phyloP scores from a whole-genome alignment of 352 stramenopile species.

The Globisporangium rhizosaccharum region DNA sequence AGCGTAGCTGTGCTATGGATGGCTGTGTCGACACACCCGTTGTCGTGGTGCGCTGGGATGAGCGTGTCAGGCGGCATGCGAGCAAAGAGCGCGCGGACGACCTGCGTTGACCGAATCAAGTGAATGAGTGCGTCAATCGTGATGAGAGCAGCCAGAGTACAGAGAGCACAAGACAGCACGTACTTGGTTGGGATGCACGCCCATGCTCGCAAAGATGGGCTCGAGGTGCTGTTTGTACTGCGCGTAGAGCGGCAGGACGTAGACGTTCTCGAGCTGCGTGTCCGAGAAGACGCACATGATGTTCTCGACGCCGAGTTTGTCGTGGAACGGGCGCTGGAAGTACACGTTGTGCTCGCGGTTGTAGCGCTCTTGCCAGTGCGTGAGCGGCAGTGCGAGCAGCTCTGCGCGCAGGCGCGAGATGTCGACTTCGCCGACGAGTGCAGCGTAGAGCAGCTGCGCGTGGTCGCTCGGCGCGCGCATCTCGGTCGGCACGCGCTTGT shows the following conservation, averaged over 20 bases:
- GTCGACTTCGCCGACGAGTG: slow-evolving; percentile 36
- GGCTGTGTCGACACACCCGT: slow-evolving; percentile 37
- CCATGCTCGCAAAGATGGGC: slow-evolving; percentile 77
- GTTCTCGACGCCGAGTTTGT: slow-evolving; percentile 94
- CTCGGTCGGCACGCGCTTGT: slow-evolving; percentile 54
- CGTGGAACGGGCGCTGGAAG: slow-evolving; percentile 89
- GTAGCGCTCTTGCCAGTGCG: slow-evolving; percentile 39
- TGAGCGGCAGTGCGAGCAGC: slow-evolving; percentile 26
- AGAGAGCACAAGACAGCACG: not conserved
- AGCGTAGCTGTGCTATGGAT: not conserved
- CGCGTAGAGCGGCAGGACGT: slow-evolving; percentile 88
- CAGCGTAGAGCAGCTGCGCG: slow-evolving; percentile 29
- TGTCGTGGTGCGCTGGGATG: slow-evolving; percentile 96
- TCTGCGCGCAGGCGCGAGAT: slow-evolving; percentile 29
- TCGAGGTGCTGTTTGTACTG: slow-evolving; percentile 31
- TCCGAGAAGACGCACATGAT: slow-evolving; percentile 96
- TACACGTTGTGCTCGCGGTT: slow-evolving; percentile 73
- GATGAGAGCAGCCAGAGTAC: not conserved
- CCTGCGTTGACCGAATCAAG: slow-evolving; percentile 13
- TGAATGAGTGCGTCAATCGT: not conserved
- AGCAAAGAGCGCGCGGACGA: slow-evolving; percentile 92
- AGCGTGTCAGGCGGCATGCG: slow-evolving; percentile 88
- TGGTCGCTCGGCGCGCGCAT: slow-evolving; percentile 37
- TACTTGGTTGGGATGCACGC: slow-evolving; percentile 28
- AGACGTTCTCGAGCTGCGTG: slow-evolving; percentile 92